Evolutionary conservation across 2,329 filamentous ascomycete species (phyloP), one percentile per base, ranked within the genome.

Genomic region (Massarina eburnea): DNA sequence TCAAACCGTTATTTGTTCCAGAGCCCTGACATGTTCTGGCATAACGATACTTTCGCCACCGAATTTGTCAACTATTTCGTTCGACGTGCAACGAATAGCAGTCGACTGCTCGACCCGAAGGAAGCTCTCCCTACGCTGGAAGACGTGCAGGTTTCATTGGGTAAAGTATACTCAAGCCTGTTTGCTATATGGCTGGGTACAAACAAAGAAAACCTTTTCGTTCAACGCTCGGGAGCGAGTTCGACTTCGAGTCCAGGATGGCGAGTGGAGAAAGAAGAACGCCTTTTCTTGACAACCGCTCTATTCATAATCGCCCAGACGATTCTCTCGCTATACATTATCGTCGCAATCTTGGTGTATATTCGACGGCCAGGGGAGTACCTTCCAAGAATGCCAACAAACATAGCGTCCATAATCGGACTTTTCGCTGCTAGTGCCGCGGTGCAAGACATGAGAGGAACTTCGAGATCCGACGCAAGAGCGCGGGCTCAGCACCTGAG

Each of bases 21-120:
- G 3, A 24, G 8, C 18, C 2, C 3, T 3, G n/a, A 7, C 3
- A 1, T 19, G 0, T 52, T 27, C 2, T 80, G 74, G 73, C 80
- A 81, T 51, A 80, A 78, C 43, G 71, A 79, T 34, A 72, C 65
- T 0, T 58, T 71, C 1, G 61, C 76, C 0, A 55, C 53, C 0
- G 75, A 78, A 32, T 80, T 73, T 64, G 58, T 76, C 22, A 78
- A 75, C 38, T 74, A 80, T 24, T 67, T 82, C n/a, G 50, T 79
- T 0, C 56, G 57, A 1, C 32, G 65, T 1, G 19, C 41, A 0
- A 54, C 38, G 0, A 71, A 73, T 2, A 65, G 54, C 3, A 63
- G 60, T 1, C 38, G 51, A 0, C 15, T 76, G 0, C 22, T 81
- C 0, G 71, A 67, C 41, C 71, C 76, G 1, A 41, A 39, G 0